Evolutionary conservation across 2,329 filamentous ascomycete species (phyloP).

Genomic region (Hymenotorrendiella dingleyae): DNA sequence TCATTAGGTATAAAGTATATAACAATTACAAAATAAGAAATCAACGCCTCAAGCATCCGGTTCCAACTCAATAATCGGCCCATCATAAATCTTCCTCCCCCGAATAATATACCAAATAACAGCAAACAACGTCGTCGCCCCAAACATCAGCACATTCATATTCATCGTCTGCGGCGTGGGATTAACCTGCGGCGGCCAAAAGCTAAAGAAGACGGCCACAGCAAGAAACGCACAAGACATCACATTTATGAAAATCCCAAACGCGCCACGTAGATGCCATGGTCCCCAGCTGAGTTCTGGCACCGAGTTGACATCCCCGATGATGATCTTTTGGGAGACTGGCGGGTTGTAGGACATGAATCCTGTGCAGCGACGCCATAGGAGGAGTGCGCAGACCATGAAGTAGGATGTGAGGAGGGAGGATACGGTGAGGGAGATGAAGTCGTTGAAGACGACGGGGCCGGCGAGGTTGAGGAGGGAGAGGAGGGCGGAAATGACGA

Average conservation of each 20-base stretch:
- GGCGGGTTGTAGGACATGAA: conserved; percentile 1
- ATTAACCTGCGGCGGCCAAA: background rate
- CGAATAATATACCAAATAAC: background rate
- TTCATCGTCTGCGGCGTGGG: background rate
- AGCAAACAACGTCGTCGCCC: background rate
- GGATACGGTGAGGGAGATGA: conserved; percentile 5
- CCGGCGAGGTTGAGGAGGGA: conserved; percentile 11
- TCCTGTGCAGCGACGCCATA: conserved; percentile 21
- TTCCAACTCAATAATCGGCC: conserved; percentile 1
- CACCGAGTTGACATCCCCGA: background rate
- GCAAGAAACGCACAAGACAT: background rate
- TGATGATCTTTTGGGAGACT: background rate
- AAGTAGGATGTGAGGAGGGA: conserved; percentile 7
- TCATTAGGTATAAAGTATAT: too few relatives aligned
- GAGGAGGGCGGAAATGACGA: conserved; percentile 5
- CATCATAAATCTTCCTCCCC: background rate
- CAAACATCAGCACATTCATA: background rate
- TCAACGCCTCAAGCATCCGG: background rate
- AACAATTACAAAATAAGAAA: conserved; percentile 31
- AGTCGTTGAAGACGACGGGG: conserved; percentile 9
- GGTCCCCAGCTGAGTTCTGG: conserved; percentile 1
- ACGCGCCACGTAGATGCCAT: background rate
- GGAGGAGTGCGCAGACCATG: conserved; percentile 20
- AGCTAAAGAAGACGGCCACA: conserved; percentile 2
- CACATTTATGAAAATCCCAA: background rate